phyloP scores from a whole-genome alignment of 129 eudicot genomes.

The Dittrichia graveolens region DNA sequence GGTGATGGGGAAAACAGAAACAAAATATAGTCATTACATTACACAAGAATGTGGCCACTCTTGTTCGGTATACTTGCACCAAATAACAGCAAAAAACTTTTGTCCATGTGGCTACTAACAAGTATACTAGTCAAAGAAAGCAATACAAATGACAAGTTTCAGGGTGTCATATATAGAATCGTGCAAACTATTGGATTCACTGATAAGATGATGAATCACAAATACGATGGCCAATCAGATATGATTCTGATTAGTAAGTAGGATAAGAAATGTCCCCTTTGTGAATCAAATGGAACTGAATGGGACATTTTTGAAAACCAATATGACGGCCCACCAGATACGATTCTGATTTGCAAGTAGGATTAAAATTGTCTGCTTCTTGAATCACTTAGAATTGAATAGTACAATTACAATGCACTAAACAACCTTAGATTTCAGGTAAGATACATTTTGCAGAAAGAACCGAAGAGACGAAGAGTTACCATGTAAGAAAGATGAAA shows the following conservation, averaged over 20 bases:
- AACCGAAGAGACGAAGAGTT: too few species aligned
- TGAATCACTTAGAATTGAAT: too few species aligned
- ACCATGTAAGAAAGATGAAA: constrained; percentile 8
- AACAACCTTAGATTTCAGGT: constrained; percentile 1
- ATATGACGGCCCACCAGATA: too few species aligned
- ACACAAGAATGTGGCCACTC: not conserved
- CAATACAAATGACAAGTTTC: not conserved
- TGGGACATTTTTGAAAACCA: not conserved
- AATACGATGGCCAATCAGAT: not conserved
- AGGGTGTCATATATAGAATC: not conserved
- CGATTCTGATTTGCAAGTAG: too few species aligned
- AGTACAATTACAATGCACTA: not conserved
- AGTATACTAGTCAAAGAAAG: not conserved
- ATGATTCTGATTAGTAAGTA: not conserved
- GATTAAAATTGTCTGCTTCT: too few species aligned
- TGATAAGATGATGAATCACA: not conserved
- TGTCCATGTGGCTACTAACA: constrained; percentile 15
- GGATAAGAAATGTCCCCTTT: not conserved
- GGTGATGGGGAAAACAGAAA: not conserved
- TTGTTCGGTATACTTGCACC: constrained; percentile 16
- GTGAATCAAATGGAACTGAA: not conserved
- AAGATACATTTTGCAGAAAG: not conserved
- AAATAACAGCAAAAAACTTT: constrained; percentile 3
- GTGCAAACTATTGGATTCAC: not conserved
- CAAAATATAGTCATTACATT: not conserved